Evolutionary conservation across 768 basidiomycete genomes (phyloP).

Genomic region (Royoungia palumana): DNA sequence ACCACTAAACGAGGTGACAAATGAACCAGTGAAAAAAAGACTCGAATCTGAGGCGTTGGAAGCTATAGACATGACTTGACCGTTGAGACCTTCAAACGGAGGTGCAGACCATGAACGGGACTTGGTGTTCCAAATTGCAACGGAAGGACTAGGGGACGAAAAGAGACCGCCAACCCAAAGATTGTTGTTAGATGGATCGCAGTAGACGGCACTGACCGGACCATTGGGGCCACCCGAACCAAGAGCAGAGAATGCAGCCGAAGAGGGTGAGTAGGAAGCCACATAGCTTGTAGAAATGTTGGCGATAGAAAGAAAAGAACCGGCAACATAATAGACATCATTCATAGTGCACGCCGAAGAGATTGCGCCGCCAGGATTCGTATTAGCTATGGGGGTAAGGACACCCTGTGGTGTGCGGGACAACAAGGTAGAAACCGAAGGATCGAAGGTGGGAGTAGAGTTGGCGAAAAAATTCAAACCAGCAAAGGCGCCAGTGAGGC

Average conservation of each 20-base stretch:
- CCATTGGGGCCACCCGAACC: constrained; percentile 73
- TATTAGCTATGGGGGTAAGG: constrained; percentile 68
- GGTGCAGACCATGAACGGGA: constrained; percentile 69
- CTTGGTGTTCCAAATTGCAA: constrained; percentile 69
- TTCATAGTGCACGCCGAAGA: constrained; percentile 67
- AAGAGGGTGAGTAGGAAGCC: constrained; percentile 66
- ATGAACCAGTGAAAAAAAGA: constrained; percentile 87
- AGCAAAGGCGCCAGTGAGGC: constrained; percentile 82
- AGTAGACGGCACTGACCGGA: constrained; percentile 68
- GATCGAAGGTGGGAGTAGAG: constrained; percentile 58
- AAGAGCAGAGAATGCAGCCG: constrained; percentile 57
- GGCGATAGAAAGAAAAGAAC: constrained; percentile 74
- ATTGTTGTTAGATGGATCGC: constrained; percentile 61
- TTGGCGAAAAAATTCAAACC: constrained; percentile 77
- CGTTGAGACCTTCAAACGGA: constrained; percentile 76
- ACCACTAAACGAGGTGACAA: constrained; percentile 69
- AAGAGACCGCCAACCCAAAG: constrained; percentile 82
- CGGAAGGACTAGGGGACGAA: constrained; percentile 59
- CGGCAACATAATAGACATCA: constrained; percentile 74
- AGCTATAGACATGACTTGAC: constrained; percentile 72
- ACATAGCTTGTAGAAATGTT: constrained; percentile 63
- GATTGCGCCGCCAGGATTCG: constrained; percentile 77
- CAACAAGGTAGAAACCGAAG: constrained; percentile 68
- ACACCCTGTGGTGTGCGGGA: constrained; percentile 63
- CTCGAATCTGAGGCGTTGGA: constrained; percentile 67